A percentile compares a stretch with the other conserved stretches of the same genome.
Conservation (phyloP, 208 protist species). For the Lotmaria passim region DNA sequence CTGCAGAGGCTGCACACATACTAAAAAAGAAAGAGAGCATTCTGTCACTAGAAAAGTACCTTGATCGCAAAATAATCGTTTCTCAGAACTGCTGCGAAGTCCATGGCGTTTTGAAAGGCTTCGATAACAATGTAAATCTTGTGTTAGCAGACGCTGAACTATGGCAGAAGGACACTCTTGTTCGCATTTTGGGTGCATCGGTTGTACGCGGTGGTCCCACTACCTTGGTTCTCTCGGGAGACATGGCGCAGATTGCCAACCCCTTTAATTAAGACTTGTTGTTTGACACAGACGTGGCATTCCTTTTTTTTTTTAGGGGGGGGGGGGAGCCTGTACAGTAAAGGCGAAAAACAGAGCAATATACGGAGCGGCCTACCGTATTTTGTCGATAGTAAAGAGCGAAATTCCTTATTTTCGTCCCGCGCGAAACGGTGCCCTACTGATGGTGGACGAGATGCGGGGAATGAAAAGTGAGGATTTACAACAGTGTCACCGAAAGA, state of each 20-base stretch:
- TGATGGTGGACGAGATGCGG: no score
- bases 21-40: conserved; percentile 81
- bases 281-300: no score
- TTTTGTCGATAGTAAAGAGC: no score
- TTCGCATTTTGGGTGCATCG: conserved; percentile 69
- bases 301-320: no score
- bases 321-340: no score
- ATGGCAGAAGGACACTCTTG: conserved; percentile 45
- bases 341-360: no score
- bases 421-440: no score
- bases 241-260: conserved; percentile 49
- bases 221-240: conserved; percentile 63
- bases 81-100: conserved; percentile 47
- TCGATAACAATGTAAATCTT: conserved; percentile 87
- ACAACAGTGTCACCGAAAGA: no score
- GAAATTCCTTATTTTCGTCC: no score
- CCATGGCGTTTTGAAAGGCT: conserved; percentile 84
- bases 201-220: conserved; percentile 73
- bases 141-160: conserved; percentile 78
- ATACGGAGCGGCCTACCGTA: no score
- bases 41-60: conserved; percentile 72
- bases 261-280: conserved; percentile 37
- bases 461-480: no score
- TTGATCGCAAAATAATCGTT: conserved; percentile 74
- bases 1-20: conserved; percentile 74